Base-by-base conservation (phyloP, 2,329 filamentous ascomycete species). In the Penicillium sp. region DNA sequence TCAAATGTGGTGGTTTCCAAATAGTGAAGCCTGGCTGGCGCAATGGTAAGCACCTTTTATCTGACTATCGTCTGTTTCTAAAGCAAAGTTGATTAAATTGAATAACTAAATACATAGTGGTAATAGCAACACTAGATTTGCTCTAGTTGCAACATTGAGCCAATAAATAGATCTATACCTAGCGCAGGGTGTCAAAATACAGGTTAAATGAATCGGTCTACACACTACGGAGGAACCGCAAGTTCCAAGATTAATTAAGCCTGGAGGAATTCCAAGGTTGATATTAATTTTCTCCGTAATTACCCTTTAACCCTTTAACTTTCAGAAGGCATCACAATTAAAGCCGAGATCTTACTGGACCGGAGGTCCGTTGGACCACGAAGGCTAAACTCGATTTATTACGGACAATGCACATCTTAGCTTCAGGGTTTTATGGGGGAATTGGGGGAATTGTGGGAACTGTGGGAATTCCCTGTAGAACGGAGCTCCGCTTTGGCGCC, bases 291-390 rank as follows among this genome's bases (percentile, higher is more conserved):
- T 24, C 22, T 13, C 22, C 22, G 22, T 22, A 41, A 28, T 41
- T 19, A 28, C n/a, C 10, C 21, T 21, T 29, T 17, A 17, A 17
- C 17, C 10, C 21, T 21, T 13, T 13, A 39, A 13, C 12, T 24
- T n/a, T 28, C 10, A 17, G 8, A n/a, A 53, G 53, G 45, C 51
- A 55, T 29, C 53, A 51, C 19, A 26, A 45, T 48, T 28, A 13
- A 42, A 31, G 12, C 12, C 7, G 21, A n/a, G 4, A 26, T 43
- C 31, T 54, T 2, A 58, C 41, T 58, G 57, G 57, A 42, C 53
- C 57, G 57, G 57, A 58, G 29, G 39, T 59, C 57, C 57, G 56
- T 51, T 37, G 40, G 40, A 42, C 5, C 34, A 22, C 3, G 24
- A 28, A 13, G 53, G 51, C 43, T 43, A 49, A 26, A 19, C 24